phyloP scores from a whole-genome alignment of 257 asterid genomes.

The Jaltomata sinuosa region DNA sequence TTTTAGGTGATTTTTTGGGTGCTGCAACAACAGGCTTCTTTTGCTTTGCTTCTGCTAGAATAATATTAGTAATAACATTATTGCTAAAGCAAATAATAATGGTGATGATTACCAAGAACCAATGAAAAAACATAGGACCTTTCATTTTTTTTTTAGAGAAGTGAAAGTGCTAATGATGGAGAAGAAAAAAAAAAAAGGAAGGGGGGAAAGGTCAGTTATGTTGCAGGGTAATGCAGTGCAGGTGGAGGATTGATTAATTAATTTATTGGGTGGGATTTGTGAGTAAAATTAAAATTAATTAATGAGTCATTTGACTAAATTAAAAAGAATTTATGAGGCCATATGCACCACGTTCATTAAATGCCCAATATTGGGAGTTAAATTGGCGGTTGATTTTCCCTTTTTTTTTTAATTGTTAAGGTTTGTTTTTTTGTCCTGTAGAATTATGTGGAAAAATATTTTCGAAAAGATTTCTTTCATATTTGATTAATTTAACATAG shows the following conservation, averaged over 20 bases:
- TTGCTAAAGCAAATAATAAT: background rate
- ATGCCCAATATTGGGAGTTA: background rate
- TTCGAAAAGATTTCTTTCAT: too few relatives aligned
- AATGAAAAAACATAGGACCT: background rate
- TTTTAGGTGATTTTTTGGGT: background rate
- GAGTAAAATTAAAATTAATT: background rate
- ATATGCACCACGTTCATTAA: background rate
- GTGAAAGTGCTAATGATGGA: background rate
- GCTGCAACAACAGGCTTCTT: background rate
- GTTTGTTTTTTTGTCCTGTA: too few relatives aligned
- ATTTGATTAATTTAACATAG: too few relatives aligned
- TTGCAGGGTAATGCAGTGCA: background rate
- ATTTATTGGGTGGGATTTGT: background rate
- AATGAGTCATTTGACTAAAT: background rate
- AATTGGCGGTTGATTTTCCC: background rate
- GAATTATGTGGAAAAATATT: too few relatives aligned
- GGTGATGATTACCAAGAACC: background rate
- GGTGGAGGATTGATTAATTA: background rate
- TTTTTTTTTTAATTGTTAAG: too few relatives aligned
- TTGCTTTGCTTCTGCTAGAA: background rate
- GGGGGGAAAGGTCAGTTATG: background rate
- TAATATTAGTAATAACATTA: background rate
- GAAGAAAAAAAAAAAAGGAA: background rate
- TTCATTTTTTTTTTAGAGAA: background rate
- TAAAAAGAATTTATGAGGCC: background rate